Conservation (phyloP, 202 grass and related monocot species). For the Brachypodium distachyon region DNA sequence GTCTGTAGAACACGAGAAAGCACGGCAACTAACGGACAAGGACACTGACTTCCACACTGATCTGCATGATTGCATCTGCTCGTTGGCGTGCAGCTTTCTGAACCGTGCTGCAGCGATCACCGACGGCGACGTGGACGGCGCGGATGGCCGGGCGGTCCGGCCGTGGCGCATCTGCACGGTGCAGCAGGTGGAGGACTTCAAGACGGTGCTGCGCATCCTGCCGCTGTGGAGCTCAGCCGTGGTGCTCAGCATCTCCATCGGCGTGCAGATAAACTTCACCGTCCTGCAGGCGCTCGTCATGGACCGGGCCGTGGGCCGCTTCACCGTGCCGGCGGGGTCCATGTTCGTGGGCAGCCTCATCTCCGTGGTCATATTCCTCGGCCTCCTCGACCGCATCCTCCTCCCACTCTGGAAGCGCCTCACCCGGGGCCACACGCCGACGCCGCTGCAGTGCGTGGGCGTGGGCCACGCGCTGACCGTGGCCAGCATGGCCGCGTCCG, state of each 20-base stretch:
- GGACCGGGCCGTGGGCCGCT: slow-evolving; percentile 45
- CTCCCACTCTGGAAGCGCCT: slow-evolving; percentile 31
- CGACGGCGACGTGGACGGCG: slow-evolving; percentile 13
- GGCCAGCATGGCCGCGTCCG: slow-evolving; percentile 35
- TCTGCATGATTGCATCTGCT: not conserved
- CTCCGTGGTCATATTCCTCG: slow-evolving; percentile 20
- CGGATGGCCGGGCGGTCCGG: not conserved
- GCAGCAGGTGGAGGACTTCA: slow-evolving; percentile 58
- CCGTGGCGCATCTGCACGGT: slow-evolving; percentile 57
- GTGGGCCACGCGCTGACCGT: slow-evolving; percentile 36
- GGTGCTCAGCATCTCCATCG: slow-evolving; percentile 33
- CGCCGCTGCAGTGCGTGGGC: slow-evolving; percentile 52
- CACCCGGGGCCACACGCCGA: slow-evolving; percentile 20
- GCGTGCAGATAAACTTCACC: slow-evolving; percentile 43
- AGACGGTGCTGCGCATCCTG: slow-evolving; percentile 40
- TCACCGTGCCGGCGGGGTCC: slow-evolving; percentile 50
- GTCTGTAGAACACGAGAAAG: too few relatives aligned
- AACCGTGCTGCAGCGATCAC: slow-evolving; percentile 55
- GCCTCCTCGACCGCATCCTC: slow-evolving; percentile 41
- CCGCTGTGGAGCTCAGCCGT: slow-evolving; percentile 40
- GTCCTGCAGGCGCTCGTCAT: slow-evolving; percentile 61
- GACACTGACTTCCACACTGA: not conserved
- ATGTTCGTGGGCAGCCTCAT: slow-evolving; percentile 5
- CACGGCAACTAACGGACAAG: too few relatives aligned
- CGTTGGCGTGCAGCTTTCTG: slow-evolving; percentile 22